Conservation (phyloP, 1,284 basidiomycete genomes). For the Microbotryum scabiosae region DNA sequence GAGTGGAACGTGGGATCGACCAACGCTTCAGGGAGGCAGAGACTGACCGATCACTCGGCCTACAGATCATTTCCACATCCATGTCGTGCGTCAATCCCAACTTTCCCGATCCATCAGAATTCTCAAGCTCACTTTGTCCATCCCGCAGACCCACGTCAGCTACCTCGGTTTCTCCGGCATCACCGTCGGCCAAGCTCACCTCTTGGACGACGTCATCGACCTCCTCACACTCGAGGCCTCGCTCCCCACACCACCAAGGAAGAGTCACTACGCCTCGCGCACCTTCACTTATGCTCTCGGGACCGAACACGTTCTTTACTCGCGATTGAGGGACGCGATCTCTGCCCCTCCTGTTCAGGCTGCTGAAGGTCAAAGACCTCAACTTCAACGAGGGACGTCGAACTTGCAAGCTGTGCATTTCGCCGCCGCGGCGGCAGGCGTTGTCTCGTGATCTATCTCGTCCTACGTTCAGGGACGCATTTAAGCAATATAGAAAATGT, state of each 20-base stretch:
- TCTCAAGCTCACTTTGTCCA: background rate
- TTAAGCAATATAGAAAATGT: too few relatives aligned
- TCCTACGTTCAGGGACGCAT: too few relatives aligned
- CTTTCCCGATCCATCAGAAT: background rate
- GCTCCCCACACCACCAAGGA: slow-evolving; percentile 47
- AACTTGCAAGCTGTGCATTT: too few relatives aligned
- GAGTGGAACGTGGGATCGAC: slow-evolving; percentile 37
- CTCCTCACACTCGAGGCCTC: slow-evolving; percentile 52
- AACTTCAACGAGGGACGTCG: too few relatives aligned
- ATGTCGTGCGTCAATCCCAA: slow-evolving; percentile 57
- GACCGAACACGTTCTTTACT: slow-evolving; percentile 51
- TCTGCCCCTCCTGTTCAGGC: too few relatives aligned
- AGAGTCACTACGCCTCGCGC: slow-evolving; percentile 51
- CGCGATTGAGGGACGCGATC: background rate
- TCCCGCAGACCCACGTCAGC: slow-evolving; percentile 47
- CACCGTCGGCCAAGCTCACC: slow-evolving; percentile 79
- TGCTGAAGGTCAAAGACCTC: too few relatives aligned
- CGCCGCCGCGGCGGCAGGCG: too few relatives aligned
- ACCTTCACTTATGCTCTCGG: slow-evolving; percentile 77
- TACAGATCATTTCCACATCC: slow-evolving; percentile 88
- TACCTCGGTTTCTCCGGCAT: slow-evolving; percentile 59
- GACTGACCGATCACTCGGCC: background rate
- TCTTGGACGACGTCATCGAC: slow-evolving; percentile 79
- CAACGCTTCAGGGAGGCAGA: too few relatives aligned
- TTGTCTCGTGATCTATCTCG: too few relatives aligned